Base-by-base conservation (phyloP, 2,329 filamentous ascomycete genomes). In the Gyromitra esculenta region DNA sequence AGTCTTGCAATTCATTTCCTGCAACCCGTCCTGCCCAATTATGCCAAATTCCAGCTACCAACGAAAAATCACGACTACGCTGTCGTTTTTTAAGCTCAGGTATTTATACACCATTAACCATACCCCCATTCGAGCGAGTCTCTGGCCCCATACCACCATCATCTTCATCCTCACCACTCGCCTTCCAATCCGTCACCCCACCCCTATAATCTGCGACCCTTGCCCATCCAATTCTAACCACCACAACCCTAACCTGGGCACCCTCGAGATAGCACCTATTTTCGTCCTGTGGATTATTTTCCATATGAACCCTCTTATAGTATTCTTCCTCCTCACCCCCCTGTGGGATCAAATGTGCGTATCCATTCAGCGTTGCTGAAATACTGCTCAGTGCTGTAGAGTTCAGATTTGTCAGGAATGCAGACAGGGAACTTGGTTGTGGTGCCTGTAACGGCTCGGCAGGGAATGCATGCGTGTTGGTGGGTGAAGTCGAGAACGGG, bases 151-250 rank as follows among this genome's bases (percentile, higher is more conserved):
- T 77, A 5, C 75, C 71, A 13, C 71, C 75, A 43, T 75, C 71
- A 48, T 62, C 64, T 13, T 45, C 50, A 25, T 72, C 76, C 54
- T 78, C 72, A 31, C 68, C 77, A 50, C 64, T 72, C 31, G 72
- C 76, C 4, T 67, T 82, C 89, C 89, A 98, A 82, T 98, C 95
- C 81, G 91, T 89, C 3, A 98, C 93, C 13, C 90, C 89, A n/a
- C 96, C 95, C 85, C 97, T 73, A 52, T 97, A 92, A 92, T 97
- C 83, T 97, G 96, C 79, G 92, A 94, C 81, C 96, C 96, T 81
- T 94, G 88, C 63, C 96, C 94, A 82, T 94, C 92, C 81, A 80
- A 98, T 93, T 81, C 88, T 89, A 6, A 98, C 96, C 5, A 95
- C 88, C 43, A 98, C 93, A 5, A 97, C 94, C 63, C 92, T 88